phyloP scores from a whole-genome alignment of 2,329 filamentous ascomycete genomes.

The Aspergillus fumigatus region DNA sequence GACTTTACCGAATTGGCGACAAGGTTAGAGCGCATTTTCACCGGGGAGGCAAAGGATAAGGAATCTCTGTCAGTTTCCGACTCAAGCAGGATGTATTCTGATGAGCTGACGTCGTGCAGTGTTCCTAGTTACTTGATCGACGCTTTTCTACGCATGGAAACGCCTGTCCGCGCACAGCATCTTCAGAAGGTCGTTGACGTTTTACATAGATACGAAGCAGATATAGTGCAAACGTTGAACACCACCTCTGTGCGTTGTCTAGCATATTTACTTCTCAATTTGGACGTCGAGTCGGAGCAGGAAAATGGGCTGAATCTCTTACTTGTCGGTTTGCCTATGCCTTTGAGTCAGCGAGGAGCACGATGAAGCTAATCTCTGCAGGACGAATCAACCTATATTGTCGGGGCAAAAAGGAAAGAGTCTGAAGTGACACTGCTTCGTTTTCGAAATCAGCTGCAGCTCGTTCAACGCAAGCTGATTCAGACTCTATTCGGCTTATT shows the following conservation, averaged over 20 bases:
- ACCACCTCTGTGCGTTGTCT: constrained; percentile 9
- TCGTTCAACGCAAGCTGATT: constrained; percentile 3
- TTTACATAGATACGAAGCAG: background rate
- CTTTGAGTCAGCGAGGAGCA: background rate
- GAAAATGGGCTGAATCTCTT: constrained; percentile 14
- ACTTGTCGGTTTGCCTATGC: constrained; percentile 8
- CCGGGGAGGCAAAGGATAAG: background rate
- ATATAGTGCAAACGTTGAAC: constrained; percentile 3
- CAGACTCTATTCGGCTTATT: constrained; percentile 7
- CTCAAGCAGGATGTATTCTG: no score
- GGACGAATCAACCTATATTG: constrained; percentile 7
- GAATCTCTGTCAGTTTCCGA: background rate
- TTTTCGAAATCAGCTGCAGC: background rate
- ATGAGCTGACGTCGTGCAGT: background rate
- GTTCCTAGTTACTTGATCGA: background rate
- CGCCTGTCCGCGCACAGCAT: background rate
- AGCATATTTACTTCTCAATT: constrained; percentile 13
- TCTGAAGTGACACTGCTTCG: constrained; percentile 1
- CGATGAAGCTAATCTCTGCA: constrained; percentile 7
- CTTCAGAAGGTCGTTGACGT: background rate
- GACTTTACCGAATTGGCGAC: background rate
- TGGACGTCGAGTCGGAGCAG: constrained; percentile 1
- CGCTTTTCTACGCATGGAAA: background rate
- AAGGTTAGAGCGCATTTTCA: background rate
- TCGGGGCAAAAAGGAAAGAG: background rate